Evolutionary conservation across 2,329 filamentous ascomycete genomes (phyloP).

Genomic region (Trichoderma harzianum): DNA sequence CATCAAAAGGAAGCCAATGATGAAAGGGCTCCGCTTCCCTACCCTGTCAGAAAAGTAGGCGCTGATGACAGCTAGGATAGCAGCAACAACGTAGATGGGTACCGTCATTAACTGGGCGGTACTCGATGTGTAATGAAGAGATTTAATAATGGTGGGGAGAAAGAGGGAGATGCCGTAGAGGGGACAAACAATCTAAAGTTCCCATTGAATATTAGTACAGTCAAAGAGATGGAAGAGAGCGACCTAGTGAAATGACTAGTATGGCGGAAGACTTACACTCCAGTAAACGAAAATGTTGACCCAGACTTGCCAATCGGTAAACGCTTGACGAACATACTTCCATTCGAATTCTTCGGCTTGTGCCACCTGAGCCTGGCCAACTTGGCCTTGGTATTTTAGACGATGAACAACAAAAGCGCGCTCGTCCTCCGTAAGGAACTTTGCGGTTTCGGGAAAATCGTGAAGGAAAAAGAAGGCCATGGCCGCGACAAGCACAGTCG

Average conservation of each 20-base stretch:
- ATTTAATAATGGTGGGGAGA: conserved; percentile 62
- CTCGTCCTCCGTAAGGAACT: conserved; percentile 69
- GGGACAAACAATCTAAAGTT: conserved; percentile 46
- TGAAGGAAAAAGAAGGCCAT: conserved; percentile 68
- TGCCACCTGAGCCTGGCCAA: conserved; percentile 40
- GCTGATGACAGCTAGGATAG: conserved; percentile 52
- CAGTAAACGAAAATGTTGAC: conserved; percentile 60
- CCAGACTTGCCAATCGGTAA: conserved; percentile 79
- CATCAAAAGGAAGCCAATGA: conserved; percentile 49
- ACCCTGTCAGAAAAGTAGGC: conserved; percentile 55
- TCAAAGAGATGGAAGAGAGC: not conserved
- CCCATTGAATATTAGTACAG: conserved; percentile 8
- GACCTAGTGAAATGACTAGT: not conserved
- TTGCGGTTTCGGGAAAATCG: conserved; percentile 78
- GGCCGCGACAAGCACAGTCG: conserved; percentile 64
- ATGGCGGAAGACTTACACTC: conserved; percentile 46
- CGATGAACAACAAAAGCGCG: conserved; percentile 67
- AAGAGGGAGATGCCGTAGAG: conserved; percentile 57
- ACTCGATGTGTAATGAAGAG: conserved; percentile 55
- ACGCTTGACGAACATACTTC: conserved; percentile 67
- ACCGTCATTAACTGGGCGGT: conserved; percentile 65
- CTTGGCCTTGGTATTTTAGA: conserved; percentile 60
- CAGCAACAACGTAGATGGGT: conserved; percentile 58
- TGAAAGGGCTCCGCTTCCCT: conserved; percentile 53
- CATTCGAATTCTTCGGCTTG: conserved; percentile 73